A percentile compares a stretch with the other conserved stretches of the same genome.
phyloP scores from a whole-genome alignment of 2,329 filamentous ascomycete species.

The Penicillium expansum region DNA sequence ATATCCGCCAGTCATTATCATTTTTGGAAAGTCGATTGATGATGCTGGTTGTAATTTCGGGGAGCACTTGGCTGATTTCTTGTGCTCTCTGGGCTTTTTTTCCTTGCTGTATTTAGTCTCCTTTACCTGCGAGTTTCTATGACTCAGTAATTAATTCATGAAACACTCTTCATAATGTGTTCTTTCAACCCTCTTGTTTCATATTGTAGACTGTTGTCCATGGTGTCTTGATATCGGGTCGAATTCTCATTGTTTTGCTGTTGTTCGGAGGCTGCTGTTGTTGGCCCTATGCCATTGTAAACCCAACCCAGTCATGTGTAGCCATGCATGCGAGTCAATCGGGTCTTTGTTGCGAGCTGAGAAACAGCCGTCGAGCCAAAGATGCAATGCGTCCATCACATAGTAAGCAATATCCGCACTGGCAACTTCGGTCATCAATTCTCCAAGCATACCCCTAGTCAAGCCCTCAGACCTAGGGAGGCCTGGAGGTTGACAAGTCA shows the following conservation, averaged over 20 bases:
- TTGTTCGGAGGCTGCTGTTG: not conserved
- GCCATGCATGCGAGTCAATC: not conserved
- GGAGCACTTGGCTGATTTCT: not conserved
- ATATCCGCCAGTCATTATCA: not conserved
- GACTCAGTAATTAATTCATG: constrained; percentile 14
- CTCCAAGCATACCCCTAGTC: not conserved
- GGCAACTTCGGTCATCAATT: not conserved
- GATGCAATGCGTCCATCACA: not conserved
- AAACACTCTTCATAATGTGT: not conserved
- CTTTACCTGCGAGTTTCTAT: constrained; percentile 9
- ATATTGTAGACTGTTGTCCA: not conserved
- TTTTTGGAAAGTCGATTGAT: not conserved
- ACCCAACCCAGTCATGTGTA: not conserved
- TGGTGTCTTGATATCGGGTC: not conserved
- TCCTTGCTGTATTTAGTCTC: constrained; percentile 16
- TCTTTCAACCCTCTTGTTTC: no score
- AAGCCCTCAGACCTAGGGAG: not conserved
- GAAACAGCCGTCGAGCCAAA: not conserved
- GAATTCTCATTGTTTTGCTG: not conserved
- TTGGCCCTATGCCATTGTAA: not conserved
- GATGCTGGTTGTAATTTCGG: constrained; percentile 5
- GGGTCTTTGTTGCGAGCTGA: not conserved
- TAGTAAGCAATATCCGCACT: not conserved
- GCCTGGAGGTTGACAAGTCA: not conserved
- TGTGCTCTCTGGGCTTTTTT: constrained; percentile 2